Evolutionary conservation across 768 basidiomycete species (phyloP), one percentile per base, ranked within the genome.

Genomic region (Suillus lakei): DNA sequence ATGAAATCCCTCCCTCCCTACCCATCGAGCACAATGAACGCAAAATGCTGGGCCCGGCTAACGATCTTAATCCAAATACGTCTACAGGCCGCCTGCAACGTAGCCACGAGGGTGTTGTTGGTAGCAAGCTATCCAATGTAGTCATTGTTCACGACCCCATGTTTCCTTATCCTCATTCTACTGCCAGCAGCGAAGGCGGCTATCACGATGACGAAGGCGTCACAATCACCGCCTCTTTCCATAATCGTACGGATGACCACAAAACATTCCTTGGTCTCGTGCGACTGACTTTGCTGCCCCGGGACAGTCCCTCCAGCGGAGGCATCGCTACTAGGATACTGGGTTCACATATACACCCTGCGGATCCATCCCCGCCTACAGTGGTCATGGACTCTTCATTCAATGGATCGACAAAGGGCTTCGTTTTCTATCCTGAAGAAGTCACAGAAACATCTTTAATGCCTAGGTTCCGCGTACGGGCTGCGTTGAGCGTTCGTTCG

Each of bases 231-330:
- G 58, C 58, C 16, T 59, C 58, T 13, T 59, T 59, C 34, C 34
- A 59, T 7, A 59, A 59, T 28, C 58, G 58, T 28, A 59, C 58
- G 3, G 58, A 59, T 59, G 58, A 59, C 58, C 39, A 43, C 18
- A 59, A 59, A 41, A 59, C 58, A 28, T 59, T 59, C 39, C 58
- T 59, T 28, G 58, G 58, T 59, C 58, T 59, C 21, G 58, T 59
- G 28, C 58, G 58, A n/a, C 16, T 59, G 39, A 41, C 58, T 41
- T 59, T 59, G 12, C 28, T 59, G 6, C 58, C 58, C 18, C 58
- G 58, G 4, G 58, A 59, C 26, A 30, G 58, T n/a, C 18, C 18
- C 41, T 59, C 58, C 18, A 59, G 26, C 6, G 58, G 58, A 6
- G 58, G 58, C 26, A 59, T 59, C 21, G 58, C 58, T 10, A 59